phyloP scores from a whole-genome alignment of 2,329 filamentous ascomycete species.

The Blastomyces emzantsi region DNA sequence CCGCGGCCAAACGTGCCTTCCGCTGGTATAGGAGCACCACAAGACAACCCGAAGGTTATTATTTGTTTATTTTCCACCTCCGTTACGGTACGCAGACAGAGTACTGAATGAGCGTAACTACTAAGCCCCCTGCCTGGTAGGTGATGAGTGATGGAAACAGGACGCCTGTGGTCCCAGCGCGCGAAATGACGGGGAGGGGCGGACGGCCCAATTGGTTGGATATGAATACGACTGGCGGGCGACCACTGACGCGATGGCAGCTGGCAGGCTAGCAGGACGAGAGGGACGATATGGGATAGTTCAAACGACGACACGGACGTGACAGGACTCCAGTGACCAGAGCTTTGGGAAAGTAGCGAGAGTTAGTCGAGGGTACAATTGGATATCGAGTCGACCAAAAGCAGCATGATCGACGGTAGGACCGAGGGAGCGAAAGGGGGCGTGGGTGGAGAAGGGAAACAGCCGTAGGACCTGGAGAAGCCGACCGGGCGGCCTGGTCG shows the following conservation, averaged over 20 bases:
- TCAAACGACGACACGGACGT: not conserved
- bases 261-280: not conserved
- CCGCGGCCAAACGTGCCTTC: constrained; percentile 6
- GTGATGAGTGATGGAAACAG: not conserved
- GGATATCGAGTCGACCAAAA: constrained; percentile 12
- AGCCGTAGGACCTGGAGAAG: constrained; percentile 9
- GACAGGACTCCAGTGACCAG: constrained; percentile 6
- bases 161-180: not conserved
- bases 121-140: not conserved
- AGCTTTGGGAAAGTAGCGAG: constrained; percentile 8
- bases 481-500: constrained; percentile 14
- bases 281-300: not conserved
- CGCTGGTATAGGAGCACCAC: not conserved
- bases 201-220: not conserved
- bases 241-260: not conserved
- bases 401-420: constrained; percentile 15
- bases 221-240: not conserved
- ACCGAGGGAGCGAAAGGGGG: constrained; percentile 8
- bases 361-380: constrained; percentile 3
- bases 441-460: constrained; percentile 2
- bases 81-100: not conserved
- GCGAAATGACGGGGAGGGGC: not conserved
- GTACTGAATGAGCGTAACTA: not conserved
- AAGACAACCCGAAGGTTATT: not conserved
- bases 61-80: not conserved